phyloP scores from a whole-genome alignment of 163 green algal genomes.

The Scenedesmus sp. region DNA sequence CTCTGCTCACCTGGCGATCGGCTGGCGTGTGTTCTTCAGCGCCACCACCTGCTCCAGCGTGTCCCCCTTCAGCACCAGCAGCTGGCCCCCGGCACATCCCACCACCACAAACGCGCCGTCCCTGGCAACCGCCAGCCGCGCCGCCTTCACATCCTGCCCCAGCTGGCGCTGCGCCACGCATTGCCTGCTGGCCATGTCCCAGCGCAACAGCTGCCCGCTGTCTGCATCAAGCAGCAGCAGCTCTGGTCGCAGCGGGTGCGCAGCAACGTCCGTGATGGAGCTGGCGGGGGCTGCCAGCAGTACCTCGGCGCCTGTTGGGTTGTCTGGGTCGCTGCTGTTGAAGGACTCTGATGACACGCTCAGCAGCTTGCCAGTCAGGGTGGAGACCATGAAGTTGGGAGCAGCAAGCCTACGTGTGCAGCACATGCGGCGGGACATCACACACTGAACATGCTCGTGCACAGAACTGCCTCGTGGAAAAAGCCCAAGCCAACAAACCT shows the following conservation, averaged over 20 bases:
- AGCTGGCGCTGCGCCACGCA: constrained; percentile 27
- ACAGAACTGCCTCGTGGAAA: no score
- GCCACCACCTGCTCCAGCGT: constrained; percentile 37
- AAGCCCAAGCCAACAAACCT: no score
- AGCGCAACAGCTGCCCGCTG: constrained; percentile 58
- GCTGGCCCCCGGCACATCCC: constrained; percentile 38
- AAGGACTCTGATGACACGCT: constrained; percentile 58
- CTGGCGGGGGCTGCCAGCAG: constrained; percentile 58
- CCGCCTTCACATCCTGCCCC: not conserved
- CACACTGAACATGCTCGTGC: no score
- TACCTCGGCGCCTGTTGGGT: constrained; percentile 5
- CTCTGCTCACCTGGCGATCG: constrained; percentile 25
- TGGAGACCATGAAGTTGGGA: constrained; percentile 83
- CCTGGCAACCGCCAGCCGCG: not conserved
- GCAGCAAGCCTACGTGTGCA: constrained; percentile 60
- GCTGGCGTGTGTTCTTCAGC: constrained; percentile 37
- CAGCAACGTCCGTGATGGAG: constrained; percentile 60
- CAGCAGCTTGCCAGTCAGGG: constrained; percentile 66
- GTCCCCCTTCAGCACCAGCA: constrained; percentile 56
- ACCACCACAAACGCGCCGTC: constrained; percentile 49
- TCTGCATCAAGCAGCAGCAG: constrained; percentile 51
- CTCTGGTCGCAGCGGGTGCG: constrained; percentile 67
- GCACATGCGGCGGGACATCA: not conserved
- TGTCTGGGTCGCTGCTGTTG: constrained; percentile 54
- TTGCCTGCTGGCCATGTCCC: constrained; percentile 59